phyloP scores from a whole-genome alignment of 768 basidiomycete species.

The Tylopilus sp. region DNA sequence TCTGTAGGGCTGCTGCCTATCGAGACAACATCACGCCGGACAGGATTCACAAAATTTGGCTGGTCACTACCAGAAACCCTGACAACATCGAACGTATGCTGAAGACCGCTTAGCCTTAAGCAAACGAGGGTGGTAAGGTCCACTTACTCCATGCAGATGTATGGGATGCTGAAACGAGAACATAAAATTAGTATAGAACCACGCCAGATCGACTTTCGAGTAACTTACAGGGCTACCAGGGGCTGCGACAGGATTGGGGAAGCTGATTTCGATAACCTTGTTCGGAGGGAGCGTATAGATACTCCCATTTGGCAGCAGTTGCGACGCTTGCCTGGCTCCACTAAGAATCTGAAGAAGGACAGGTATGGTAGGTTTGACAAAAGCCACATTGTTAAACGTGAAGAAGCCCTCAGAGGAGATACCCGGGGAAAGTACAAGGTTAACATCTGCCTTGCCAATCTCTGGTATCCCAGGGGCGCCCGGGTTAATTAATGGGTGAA shows the following conservation, averaged over 20 bases:
- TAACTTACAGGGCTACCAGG: conserved; percentile 28
- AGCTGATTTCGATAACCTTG: conserved; percentile 26
- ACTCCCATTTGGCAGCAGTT: conserved; percentile 45
- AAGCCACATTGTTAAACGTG: conserved; percentile 30
- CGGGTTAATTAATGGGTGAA: conserved; percentile 34
- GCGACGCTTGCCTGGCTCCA: conserved; percentile 40
- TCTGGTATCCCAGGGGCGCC: conserved; percentile 36
- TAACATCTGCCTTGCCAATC: conserved; percentile 40
- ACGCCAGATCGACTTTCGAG: too few relatives aligned
- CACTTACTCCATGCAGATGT: conserved; percentile 38
- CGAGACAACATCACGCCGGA: conserved; percentile 30
- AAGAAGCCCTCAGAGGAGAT: conserved; percentile 1
- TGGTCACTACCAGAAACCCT: neutral
- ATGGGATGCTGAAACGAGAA: conserved; percentile 29
- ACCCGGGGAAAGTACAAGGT: conserved; percentile 21
- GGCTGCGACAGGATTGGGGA: conserved; percentile 33
- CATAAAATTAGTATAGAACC: neutral
- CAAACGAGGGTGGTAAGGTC: neutral
- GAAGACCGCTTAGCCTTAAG: neutral
- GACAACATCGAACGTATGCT: conserved; percentile 33
- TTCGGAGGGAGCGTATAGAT: conserved; percentile 40
- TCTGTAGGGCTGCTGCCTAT: conserved; percentile 27
- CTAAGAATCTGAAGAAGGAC: conserved; percentile 29
- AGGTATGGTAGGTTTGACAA: conserved; percentile 9
- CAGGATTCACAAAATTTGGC: conserved; percentile 34